phyloP scores from a whole-genome alignment of 2,329 filamentous ascomycete genomes.

The Exophiala sp. region DNA sequence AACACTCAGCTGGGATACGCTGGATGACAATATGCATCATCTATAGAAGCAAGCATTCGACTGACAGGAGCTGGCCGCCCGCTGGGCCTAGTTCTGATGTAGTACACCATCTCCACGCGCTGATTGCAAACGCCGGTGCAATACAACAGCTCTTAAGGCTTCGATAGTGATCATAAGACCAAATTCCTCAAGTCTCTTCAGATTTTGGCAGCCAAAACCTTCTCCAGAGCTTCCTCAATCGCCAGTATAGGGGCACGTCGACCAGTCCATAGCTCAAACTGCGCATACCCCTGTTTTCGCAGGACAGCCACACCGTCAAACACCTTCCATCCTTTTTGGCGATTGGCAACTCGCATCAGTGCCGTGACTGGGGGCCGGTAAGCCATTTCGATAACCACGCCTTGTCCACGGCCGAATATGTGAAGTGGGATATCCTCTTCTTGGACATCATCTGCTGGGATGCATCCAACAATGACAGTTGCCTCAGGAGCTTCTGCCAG shows the following conservation, averaged over 20 bases:
- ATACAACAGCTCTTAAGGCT: too few species aligned
- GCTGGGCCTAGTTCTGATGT: too few species aligned
- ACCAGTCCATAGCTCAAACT: conserved; percentile 29
- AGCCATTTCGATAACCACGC: conserved; percentile 24
- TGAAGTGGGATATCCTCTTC: conserved; percentile 22
- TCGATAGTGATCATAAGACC: too few species aligned
- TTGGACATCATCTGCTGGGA: conserved; percentile 22
- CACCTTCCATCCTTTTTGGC: conserved; percentile 12
- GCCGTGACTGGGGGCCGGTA: conserved; percentile 28
- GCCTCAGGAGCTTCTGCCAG: conserved; percentile 14
- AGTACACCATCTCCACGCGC: too few species aligned
- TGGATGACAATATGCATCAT: too few species aligned
- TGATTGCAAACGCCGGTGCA: too few species aligned
- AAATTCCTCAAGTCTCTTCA: too few species aligned
- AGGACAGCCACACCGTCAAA: conserved; percentile 30
- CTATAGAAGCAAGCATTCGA: too few species aligned
- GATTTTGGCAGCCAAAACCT: background rate
- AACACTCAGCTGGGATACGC: too few species aligned
- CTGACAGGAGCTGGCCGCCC: too few species aligned
- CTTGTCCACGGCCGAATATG: conserved; percentile 12
- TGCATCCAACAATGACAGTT: conserved; percentile 27
- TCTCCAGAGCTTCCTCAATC: conserved; percentile 7
- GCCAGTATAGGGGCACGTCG: conserved; percentile 6
- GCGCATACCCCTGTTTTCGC: conserved; percentile 29
- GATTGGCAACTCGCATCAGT: conserved; percentile 21